Evolutionary conservation across 2,329 filamentous ascomycete species (phyloP), one percentile per base, ranked within the genome.

Genomic region (Exophiala bonariae): DNA sequence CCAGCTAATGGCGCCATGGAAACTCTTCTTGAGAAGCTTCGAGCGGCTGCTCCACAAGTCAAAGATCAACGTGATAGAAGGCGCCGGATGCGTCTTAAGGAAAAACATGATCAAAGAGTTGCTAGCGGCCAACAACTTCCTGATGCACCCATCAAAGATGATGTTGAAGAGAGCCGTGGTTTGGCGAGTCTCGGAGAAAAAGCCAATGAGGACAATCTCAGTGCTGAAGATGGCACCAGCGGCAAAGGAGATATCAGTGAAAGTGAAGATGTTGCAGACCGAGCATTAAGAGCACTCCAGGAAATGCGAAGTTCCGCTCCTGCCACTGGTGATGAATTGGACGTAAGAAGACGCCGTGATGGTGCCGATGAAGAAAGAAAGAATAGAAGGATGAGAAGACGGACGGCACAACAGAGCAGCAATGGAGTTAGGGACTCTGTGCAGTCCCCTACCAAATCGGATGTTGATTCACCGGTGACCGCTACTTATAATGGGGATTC

Each of bases 1-100:
- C 79, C 80, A 23, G 85, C 82, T 46, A 89, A 89, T 5, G 93
- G 92, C 44, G 93, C 91, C 42, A 97, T 99, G 91, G 93, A 99
- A 71, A 89, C 87, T 32, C 75, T 99, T 18, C 81, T 99, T 39
- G 89, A 96, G 80, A 97, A 97, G 70, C 75, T 99, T 46, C 86
- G 93, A 48, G 91, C 90, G 46, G 93, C 93, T 1, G 92, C 91
- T 46, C 92, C 93, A 22, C 89, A 96, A 71, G 82, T 88, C 20
- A 80, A 88, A 66, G 91, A 96, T 66, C 87, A 95, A 67, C 82
- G 92, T 62, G 93, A 97, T 67, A 83, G 90, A 59, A 83, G 93
- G 54, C 82, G 92, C 49, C 82, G 92, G 57, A 90, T 91, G 31
- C 80, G 92, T 44, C 79, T 97, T 59, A 95, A 95, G 79, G 91